Evolutionary conservation across 306 rosid species (phyloP).

Genomic region (Canavalia gladiata): DNA sequence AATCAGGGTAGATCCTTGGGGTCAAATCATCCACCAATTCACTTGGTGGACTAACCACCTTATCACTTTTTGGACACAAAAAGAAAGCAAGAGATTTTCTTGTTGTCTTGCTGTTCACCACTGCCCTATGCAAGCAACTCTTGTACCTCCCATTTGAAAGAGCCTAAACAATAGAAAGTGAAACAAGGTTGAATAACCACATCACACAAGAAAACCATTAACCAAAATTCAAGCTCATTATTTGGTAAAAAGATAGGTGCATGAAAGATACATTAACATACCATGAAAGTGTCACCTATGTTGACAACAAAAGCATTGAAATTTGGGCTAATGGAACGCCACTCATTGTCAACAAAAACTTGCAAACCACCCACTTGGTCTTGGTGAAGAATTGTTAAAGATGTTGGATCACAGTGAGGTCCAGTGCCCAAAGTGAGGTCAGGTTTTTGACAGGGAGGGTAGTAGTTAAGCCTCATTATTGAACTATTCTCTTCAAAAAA

Average conservation of each 20-base stretch:
- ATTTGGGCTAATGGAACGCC: slow-evolving; percentile 84
- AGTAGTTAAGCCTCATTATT: slow-evolving; percentile 93
- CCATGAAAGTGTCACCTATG: slow-evolving; percentile 99
- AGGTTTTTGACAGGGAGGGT: slow-evolving; percentile 94
- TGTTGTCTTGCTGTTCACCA: slow-evolving; percentile 79
- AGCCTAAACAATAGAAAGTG: slow-evolving; percentile 58
- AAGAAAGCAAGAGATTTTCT: slow-evolving; percentile 96
- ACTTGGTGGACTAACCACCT: slow-evolving; percentile 83
- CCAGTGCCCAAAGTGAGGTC: slow-evolving; percentile 90
- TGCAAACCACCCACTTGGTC: slow-evolving; percentile 93
- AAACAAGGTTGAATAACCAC: neutral
- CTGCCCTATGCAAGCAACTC: slow-evolving; percentile 97
- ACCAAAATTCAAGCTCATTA: neutral
- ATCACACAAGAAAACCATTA: neutral
- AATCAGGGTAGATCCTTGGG: slow-evolving; percentile 88
- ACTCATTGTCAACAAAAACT: slow-evolving; percentile 83
- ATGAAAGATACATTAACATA: slow-evolving; percentile 37
- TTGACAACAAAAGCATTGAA: slow-evolving; percentile 89
- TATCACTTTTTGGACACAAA: slow-evolving; percentile 83
- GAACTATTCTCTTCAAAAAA: slow-evolving; percentile 82
- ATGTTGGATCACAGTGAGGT: slow-evolving; percentile 98
- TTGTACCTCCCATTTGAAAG: slow-evolving; percentile 92
- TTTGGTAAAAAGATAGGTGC: neutral
- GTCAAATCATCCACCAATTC: slow-evolving; percentile 66
- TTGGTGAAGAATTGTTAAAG: slow-evolving; percentile 92